Percentiles rank a stretch among this genome's conserved stretches.
Conservation (phyloP, 116 monocot species). For the Phalaenopsis hybrid region DNA sequence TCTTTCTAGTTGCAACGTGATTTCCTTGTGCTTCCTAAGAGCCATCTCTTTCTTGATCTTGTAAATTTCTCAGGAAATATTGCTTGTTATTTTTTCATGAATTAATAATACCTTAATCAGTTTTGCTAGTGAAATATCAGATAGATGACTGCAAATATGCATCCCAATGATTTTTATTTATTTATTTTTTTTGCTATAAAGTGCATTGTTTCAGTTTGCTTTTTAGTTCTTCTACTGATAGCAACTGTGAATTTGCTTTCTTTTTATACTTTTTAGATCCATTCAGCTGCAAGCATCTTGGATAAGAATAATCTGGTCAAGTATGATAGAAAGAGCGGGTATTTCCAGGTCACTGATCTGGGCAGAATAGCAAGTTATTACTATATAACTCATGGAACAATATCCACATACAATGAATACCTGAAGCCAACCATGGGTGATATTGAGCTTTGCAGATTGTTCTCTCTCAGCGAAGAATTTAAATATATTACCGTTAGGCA, state of each 20-base stretch:
- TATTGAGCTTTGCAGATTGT: slow-evolving; percentile 88
- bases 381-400: slow-evolving; percentile 94
- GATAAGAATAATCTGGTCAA: slow-evolving; percentile 89
- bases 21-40: neutral
- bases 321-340: slow-evolving; percentile 94
- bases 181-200: neutral
- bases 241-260: neutral
- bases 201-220: neutral
- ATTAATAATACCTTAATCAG: neutral
- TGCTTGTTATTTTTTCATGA: neutral
- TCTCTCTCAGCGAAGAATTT: slow-evolving; percentile 97
- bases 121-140: neutral
- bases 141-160: neutral
- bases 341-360: slow-evolving; percentile 92
- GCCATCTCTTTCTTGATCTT: neutral
- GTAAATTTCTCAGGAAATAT: neutral
- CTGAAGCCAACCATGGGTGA: slow-evolving; percentile 95
- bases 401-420: slow-evolving; percentile 89
- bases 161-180: neutral
- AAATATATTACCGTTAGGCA: slow-evolving; percentile 83
- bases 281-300: slow-evolving; percentile 85
- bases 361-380: slow-evolving; percentile 97
- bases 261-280: slow-evolving; percentile 44
- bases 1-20: neutral
- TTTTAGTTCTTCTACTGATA: neutral